Base-by-base conservation (phyloP, 1,139 yeast species). In the Debaryomyces subglobosus region DNA sequence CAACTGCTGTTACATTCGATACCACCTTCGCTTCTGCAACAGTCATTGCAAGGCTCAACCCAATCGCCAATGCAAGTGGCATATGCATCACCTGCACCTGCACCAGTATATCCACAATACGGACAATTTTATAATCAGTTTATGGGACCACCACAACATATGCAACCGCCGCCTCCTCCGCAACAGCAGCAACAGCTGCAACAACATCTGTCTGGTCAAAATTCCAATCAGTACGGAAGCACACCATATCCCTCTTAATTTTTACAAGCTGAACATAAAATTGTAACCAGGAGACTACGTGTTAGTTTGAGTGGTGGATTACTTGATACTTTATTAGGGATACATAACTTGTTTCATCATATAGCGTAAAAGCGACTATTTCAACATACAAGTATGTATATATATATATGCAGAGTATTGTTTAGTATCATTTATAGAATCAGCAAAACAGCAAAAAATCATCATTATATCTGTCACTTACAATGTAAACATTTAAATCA, bases 1-100 rank as follows among this genome's bases (percentile, higher is more conserved):
- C 43, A 30, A 10, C 43, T 40, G 37, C 37, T 40, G 43, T n/a
- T 32, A 15, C 15, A 40, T 40, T 40, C 43, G 5, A 30, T 40
- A 8, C 27, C 33, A 20, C 43, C 34, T 9, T 23, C 35, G 18
- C 27, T 21, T 20, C 43, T n/a, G 7, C 36, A 20, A 7, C 35
- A 12, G 6, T 27, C 36, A 21, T 25, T 30, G 9, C 32, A 27
- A n/a, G 24, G 18, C 4, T 27, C 42, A 16, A 13, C 42, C 23
- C 42, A 39, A 30, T 30, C 33, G 9, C 42, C 42, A 15, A 25
- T 27, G 16, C 42, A 16, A 5, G 24, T 12, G 8, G 21, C 24
- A 4, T 21, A 37, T 12, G 23, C 21, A 12, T 21, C 43, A 2
- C 27, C 36, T 5, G 9, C 27, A 9, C 36, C 43, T 12, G 25